phyloP scores from a whole-genome alignment of 169 alveolate genomes.

The Plasmodium fragile region DNA sequence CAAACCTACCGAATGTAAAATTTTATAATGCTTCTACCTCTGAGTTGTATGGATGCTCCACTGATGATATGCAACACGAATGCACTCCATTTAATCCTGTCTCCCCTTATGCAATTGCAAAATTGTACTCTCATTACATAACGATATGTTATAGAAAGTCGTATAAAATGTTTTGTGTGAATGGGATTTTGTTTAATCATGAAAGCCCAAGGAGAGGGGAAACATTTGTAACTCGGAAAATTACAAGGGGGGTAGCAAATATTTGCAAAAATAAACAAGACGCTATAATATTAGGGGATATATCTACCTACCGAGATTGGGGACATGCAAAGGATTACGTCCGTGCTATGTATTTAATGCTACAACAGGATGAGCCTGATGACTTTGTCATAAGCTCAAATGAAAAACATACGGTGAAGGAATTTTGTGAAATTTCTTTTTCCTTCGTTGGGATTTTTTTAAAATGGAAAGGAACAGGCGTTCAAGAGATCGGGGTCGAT shows the following conservation, averaged over 20 bases:
- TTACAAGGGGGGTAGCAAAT: conserved; percentile 84
- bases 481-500: conserved; percentile 78
- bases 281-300: conserved; percentile 79
- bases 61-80: conserved; percentile 78
- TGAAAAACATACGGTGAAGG: conserved; percentile 77
- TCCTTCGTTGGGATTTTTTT: conserved; percentile 52
- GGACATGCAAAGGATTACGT: conserved; percentile 89
- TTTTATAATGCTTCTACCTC: conserved; percentile 87
- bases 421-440: conserved; percentile 79
- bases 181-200: conserved; percentile 89
- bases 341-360: conserved; percentile 86
- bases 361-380: conserved; percentile 80
- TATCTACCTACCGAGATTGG: conserved; percentile 89
- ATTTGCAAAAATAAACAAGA: conserved; percentile 64
- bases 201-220: conserved; percentile 88
- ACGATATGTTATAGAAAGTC: conserved; percentile 83
- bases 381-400: conserved; percentile 86
- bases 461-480: conserved; percentile 81
- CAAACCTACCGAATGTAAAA: conserved; percentile 53
- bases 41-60: conserved; percentile 85
- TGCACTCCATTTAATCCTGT: conserved; percentile 90
- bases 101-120: conserved; percentile 91
- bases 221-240: conserved; percentile 86
- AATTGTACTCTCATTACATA: conserved; percentile 82
- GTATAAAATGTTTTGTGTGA: conserved; percentile 84